phyloP scores from a whole-genome alignment of 805 yeast genomes.

The Hanseniaspora vineae region DNA sequence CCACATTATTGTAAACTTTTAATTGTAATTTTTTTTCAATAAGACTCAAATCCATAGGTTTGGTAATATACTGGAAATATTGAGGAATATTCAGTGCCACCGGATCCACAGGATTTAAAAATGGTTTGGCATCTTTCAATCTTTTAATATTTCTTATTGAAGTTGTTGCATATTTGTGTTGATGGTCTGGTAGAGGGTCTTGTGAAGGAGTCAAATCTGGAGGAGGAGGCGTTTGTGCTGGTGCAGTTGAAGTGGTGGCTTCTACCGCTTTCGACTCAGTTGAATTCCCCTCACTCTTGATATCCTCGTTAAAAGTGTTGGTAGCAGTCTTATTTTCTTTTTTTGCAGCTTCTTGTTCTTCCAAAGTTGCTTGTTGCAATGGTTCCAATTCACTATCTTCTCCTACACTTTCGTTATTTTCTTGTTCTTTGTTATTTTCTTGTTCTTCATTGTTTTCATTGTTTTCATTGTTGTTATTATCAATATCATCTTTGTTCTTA shows the following conservation, averaged over 20 bases:
- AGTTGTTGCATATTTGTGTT: slow-evolving; percentile 63
- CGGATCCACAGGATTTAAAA: slow-evolving; percentile 79
- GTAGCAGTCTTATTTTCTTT: slow-evolving; percentile 2
- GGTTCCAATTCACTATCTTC: neutral
- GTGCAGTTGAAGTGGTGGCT: slow-evolving; percentile 2
- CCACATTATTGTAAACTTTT: slow-evolving; percentile 61
- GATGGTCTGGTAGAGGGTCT: slow-evolving; percentile 69
- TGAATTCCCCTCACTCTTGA: neutral
- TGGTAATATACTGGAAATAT: slow-evolving; percentile 66
- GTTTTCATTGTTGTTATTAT: neutral
- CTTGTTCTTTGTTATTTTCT: slow-evolving; percentile 4
- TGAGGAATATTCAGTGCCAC: slow-evolving; percentile 81
- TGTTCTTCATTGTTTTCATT: neutral
- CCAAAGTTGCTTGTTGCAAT: neutral
- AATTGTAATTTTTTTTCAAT: slow-evolving; percentile 67
- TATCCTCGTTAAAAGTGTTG: no score
- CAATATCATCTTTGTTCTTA: neutral
- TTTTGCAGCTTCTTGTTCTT: neutral
- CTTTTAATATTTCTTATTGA: slow-evolving; percentile 79
- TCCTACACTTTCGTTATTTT: neutral
- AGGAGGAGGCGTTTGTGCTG: slow-evolving; percentile 68
- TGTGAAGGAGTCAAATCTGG: slow-evolving; percentile 50
- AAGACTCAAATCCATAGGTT: slow-evolving; percentile 91
- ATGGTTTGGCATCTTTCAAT: slow-evolving; percentile 85
- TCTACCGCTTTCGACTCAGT: neutral